phyloP scores from a whole-genome alignment of 768 basidiomycete genomes.

The Tylopilus subfusipes region DNA sequence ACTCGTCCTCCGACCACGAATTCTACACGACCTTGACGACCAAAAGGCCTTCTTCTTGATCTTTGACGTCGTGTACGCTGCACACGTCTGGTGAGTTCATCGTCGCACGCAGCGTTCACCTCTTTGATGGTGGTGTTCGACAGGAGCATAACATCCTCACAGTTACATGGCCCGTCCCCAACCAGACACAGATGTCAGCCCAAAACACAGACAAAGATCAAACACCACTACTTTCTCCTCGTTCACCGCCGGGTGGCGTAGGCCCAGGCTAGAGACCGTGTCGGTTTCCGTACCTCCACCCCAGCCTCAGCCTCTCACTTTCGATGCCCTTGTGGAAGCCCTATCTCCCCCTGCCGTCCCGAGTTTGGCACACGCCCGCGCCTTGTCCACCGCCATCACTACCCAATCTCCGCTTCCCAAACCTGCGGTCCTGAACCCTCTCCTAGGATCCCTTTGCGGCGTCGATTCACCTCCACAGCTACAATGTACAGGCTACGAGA shows the following conservation, averaged over 20 bases:
- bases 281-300: constrained; percentile 25
- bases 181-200: constrained; percentile 29
- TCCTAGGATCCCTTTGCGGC: constrained; percentile 59
- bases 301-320: constrained; percentile 25
- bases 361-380: constrained; percentile 58
- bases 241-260: constrained; percentile 38
- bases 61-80: constrained; percentile 9
- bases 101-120: background rate
- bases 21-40: constrained; percentile 18
- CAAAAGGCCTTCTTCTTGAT: background rate
- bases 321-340: constrained; percentile 47
- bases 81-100: constrained; percentile 12
- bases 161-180: constrained; percentile 31
- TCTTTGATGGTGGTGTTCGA: constrained; percentile 5
- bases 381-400: constrained; percentile 50
- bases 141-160: constrained; percentile 12
- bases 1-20: constrained; percentile 6
- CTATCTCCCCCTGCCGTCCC: constrained; percentile 58
- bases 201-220: constrained; percentile 37
- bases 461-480: constrained; percentile 50
- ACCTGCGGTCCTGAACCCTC: constrained; percentile 50
- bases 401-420: constrained; percentile 55
- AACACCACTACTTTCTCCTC: constrained; percentile 42
- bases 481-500: constrained; percentile 69
- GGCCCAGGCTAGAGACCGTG: constrained; percentile 31